A percentile compares a stretch with the other conserved stretches of the same genome.
phyloP scores from a whole-genome alignment of 2,329 filamentous ascomycete species.

The Colletotrichum lindemuthianum region DNA sequence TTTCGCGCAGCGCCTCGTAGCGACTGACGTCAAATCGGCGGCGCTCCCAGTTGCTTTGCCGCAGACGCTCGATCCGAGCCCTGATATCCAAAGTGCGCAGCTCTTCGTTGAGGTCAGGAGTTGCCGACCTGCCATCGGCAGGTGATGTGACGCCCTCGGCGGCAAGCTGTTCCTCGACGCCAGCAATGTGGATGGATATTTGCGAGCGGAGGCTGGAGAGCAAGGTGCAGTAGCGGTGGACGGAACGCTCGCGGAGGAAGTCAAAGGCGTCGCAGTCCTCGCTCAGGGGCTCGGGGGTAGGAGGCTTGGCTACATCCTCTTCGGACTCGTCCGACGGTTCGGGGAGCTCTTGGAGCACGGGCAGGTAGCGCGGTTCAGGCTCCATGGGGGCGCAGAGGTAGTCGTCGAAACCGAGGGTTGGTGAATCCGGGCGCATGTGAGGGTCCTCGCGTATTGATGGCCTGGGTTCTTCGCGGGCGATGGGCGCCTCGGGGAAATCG shows the following conservation, averaged over 20 bases:
- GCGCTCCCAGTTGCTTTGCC: constrained; percentile 64
- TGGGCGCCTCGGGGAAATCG: constrained; percentile 54
- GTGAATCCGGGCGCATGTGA: constrained; percentile 65
- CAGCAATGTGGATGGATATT: constrained; percentile 58
- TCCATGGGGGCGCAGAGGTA: constrained; percentile 40
- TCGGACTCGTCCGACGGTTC: constrained; percentile 36
- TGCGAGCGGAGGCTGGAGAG: constrained; percentile 60
- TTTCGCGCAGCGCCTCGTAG: constrained; percentile 63
- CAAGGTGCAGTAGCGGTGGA: constrained; percentile 61
- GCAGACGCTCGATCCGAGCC: constrained; percentile 64
- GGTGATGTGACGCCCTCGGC: constrained; percentile 35
- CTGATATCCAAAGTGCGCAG: constrained; percentile 54
- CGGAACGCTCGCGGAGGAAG: constrained; percentile 54
- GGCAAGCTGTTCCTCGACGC: constrained; percentile 54
- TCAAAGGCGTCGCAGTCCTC: constrained; percentile 40
- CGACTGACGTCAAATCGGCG: constrained; percentile 63
- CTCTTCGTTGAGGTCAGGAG: constrained; percentile 45
- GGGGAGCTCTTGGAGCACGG: constrained; percentile 33
- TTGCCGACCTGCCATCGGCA: constrained; percentile 29
- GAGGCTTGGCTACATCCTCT: constrained; percentile 37
- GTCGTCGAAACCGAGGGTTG: constrained; percentile 66
- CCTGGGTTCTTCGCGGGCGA: constrained; percentile 33
- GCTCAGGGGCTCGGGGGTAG: constrained; percentile 32
- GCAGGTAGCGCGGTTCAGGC: constrained; percentile 33
- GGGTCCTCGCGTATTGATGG: no score